Evolutionary conservation across 306 rosid species (phyloP).

Genomic region (Sindora glabra): DNA sequence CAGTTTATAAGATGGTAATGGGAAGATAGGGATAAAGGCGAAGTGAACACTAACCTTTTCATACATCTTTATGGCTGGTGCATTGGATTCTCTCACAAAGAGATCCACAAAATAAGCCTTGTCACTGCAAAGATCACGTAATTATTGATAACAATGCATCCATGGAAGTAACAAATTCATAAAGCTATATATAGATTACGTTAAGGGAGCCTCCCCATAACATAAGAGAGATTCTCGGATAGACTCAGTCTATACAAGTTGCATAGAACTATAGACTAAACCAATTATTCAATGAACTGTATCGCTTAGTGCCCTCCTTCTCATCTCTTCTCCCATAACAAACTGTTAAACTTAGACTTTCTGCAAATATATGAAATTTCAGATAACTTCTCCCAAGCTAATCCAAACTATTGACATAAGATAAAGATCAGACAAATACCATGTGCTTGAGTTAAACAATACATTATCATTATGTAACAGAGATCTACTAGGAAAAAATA

Average conservation of each 20-base stretch:
- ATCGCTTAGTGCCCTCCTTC: background rate
- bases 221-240: too few species aligned
- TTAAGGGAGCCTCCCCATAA: background rate
- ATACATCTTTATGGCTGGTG: slow-evolving; percentile 97
- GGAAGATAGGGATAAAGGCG: background rate
- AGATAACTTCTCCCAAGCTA: background rate
- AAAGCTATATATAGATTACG: background rate
- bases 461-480: background rate
- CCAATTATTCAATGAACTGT: too few species aligned
- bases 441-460: background rate
- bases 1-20: background rate
- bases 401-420: background rate
- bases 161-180: background rate
- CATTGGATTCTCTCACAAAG: slow-evolving; percentile 93
- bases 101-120: slow-evolving; percentile 94
- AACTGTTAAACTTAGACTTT: background rate
- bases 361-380: background rate
- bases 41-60: slow-evolving; percentile 58
- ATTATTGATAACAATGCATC: slow-evolving; percentile 8
- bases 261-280: too few species aligned
- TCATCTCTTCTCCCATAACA: background rate
- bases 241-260: too few species aligned
- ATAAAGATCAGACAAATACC: background rate
- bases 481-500: background rate
- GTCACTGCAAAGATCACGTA: slow-evolving; percentile 49